phyloP scores from a whole-genome alignment of 2,329 filamentous ascomycete genomes.

The Claviceps fusiformis region DNA sequence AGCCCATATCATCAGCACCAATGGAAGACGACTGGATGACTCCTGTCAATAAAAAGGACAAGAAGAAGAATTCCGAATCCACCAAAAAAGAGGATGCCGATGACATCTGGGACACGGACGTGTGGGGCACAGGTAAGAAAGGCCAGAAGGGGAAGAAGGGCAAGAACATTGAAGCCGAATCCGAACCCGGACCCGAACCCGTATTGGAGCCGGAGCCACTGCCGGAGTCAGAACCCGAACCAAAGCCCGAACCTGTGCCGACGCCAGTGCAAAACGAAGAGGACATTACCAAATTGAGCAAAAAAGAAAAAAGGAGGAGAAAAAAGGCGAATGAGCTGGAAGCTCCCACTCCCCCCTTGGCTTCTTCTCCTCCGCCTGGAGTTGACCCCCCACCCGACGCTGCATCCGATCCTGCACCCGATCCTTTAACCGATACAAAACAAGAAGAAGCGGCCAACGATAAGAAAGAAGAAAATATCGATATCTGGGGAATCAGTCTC shows the following conservation, averaged over 20 bases:
- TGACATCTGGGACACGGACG: background rate
- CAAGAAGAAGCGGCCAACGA: background rate
- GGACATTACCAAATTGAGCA: conserved; percentile 13
- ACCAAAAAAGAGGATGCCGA: conserved; percentile 8
- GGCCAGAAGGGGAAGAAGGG: conserved; percentile 26
- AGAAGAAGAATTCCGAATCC: conserved; percentile 14
- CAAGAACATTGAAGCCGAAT: conserved; percentile 15
- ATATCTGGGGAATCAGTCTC: conserved; percentile 13
- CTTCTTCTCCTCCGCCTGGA: background rate
- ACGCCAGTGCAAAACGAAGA: conserved; percentile 17
- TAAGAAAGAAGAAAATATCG: conserved; percentile 19
- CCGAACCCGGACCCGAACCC: conserved; percentile 3
- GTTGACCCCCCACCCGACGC: background rate
- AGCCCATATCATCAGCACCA: conserved; percentile 7
- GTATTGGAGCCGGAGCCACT: conserved; percentile 4
- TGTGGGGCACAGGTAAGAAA: conserved; percentile 4
- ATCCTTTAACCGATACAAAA: background rate
- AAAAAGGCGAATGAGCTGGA: conserved; percentile 12
- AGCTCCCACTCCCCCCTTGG: background rate
- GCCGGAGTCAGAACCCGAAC: conserved; percentile 13
- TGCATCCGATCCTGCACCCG: no score
- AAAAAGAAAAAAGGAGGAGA: conserved; percentile 19
- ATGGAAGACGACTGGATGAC: conserved; percentile 16
- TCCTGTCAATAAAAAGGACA: conserved; percentile 15
- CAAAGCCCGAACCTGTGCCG: conserved; percentile 9